Evolutionary conservation across 768 basidiomycete genomes (phyloP), one percentile per base, ranked within the genome.

Genomic region (Agrocybe pediades): DNA sequence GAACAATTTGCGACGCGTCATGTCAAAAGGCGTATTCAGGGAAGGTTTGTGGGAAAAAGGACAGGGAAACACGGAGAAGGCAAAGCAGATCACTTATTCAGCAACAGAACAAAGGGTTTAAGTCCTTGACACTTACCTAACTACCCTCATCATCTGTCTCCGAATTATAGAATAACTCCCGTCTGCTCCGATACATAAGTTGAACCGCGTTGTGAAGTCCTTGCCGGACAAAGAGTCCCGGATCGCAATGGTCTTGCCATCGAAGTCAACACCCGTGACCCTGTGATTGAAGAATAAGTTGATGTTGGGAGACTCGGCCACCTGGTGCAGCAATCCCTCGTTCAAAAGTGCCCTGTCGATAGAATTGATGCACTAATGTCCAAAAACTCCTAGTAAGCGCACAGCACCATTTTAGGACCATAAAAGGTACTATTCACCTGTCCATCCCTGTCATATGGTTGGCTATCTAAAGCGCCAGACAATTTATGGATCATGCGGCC

Each of bases 71-170:
- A n/a, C n/a, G n/a, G n/a, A 39, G 29, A 64, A 68, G 51, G 53
- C 53, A 60, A 59, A 55, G 21, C 9, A 48, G 11, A 21, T 43
- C 5, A 57, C 52, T 53, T 66, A 61, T 64, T 65, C 45, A 58
- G 46, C 44, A 56, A 60, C 54, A 53, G 55, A 61, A 54, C 51
- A 56, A 20, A 23, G n/a, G 49, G 51, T 60, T 62, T 65, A 65
- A 65, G 51, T 62, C 54, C 50, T 44, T 55, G 56, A 57, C 46
- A 71, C 84, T 66, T 71, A 94, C 95, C 92, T 85, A 61, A 91
- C 84, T 53, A 92, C 90, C 60, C 90, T 83, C 96, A 98, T 98
- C 86, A 99, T 82, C 77, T 98, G 91, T 64, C 87, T 81, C 68
- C 96, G 81, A 56, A 97, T 86, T 62, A 92, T 79, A 53, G 92